phyloP scores from a whole-genome alignment of 2,329 filamentous ascomycete species.

The Cladophialophora exuberans region DNA sequence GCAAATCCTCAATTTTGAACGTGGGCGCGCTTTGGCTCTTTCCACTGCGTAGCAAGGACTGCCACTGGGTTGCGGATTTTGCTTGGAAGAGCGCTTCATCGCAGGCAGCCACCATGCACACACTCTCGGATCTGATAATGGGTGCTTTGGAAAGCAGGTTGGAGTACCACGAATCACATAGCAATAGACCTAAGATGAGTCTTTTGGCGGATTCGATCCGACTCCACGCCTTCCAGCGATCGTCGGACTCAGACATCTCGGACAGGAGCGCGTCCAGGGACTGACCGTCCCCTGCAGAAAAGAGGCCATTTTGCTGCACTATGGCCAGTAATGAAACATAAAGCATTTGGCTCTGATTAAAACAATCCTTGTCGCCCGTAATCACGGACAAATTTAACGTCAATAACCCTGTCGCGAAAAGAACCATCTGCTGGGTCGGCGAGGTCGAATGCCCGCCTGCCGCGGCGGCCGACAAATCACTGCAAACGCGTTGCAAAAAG shows the following conservation, averaged over 20 bases:
- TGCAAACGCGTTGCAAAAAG: slow-evolving; percentile 45
- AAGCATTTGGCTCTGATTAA: slow-evolving; percentile 55
- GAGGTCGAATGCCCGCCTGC: slow-evolving; percentile 42
- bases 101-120: slow-evolving; percentile 52
- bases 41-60: slow-evolving; percentile 41
- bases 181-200: slow-evolving; percentile 51
- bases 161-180: slow-evolving; percentile 54
- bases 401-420: slow-evolving; percentile 52
- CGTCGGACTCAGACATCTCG: slow-evolving; percentile 50
- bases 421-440: slow-evolving; percentile 48
- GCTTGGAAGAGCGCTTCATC: slow-evolving; percentile 51
- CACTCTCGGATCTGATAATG: slow-evolving; percentile 50
- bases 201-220: slow-evolving; percentile 57
- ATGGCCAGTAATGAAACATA: slow-evolving; percentile 55
- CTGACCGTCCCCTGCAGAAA: slow-evolving; percentile 52
- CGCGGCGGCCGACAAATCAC: slow-evolving; percentile 49
- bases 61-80: slow-evolving; percentile 42
- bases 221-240: slow-evolving; percentile 57
- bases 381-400: slow-evolving; percentile 55
- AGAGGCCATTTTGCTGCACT: slow-evolving; percentile 55
- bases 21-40: slow-evolving; percentile 40
- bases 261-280: slow-evolving; percentile 46
- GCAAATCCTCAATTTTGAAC: slow-evolving; percentile 37
- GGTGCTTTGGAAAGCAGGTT: slow-evolving; percentile 52
- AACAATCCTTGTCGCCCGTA: slow-evolving; percentile 49